These are phyloP conservation scores for Dichotomopilus funicola DNA, from an alignment of 2,329 filamentous ascomycete genomes.

Conservation along the genomic window DNA sequence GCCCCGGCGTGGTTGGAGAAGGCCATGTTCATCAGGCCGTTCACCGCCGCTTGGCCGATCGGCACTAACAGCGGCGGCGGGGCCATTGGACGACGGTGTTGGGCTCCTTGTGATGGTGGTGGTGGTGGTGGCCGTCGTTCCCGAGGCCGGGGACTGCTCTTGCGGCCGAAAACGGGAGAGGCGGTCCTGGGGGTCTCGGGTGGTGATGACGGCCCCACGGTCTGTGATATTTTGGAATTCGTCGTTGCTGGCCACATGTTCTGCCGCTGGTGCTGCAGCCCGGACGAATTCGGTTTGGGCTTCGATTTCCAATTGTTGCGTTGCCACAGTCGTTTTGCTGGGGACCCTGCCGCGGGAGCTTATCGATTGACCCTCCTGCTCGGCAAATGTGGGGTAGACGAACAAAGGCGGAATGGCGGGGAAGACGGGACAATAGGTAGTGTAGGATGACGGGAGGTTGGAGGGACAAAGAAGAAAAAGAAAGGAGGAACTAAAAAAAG, in stretches of 20 bases:
- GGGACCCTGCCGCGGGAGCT: slow-evolving; percentile 14
- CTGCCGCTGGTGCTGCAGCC: slow-evolving; percentile 14
- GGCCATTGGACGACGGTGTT: slow-evolving; percentile 20
- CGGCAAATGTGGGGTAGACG: slow-evolving; percentile 26
- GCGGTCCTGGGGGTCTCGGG: slow-evolving; percentile 36
- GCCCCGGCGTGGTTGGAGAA: slow-evolving; percentile 31
- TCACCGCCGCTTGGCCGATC: slow-evolving; percentile 27
- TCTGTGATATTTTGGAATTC: slow-evolving; percentile 30
- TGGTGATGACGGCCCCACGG: slow-evolving; percentile 36
- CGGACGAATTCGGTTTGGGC: slow-evolving; percentile 15
- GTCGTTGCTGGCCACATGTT: slow-evolving; percentile 34
- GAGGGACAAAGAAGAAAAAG: slow-evolving; percentile 10
- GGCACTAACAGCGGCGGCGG: slow-evolving; percentile 20
- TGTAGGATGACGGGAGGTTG: background rate
- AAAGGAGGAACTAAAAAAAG: slow-evolving; percentile 7
- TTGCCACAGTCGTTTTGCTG: background rate
- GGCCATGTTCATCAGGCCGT: slow-evolving; percentile 22
- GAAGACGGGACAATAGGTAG: slow-evolving; percentile 1
- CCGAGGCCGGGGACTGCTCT: slow-evolving; percentile 22
- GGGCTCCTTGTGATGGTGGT: background rate
- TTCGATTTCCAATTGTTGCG: slow-evolving; percentile 13
- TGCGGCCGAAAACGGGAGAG: slow-evolving; percentile 28
- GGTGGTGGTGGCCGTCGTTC: slow-evolving; percentile 15
- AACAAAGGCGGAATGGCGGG: background rate
- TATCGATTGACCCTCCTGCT: slow-evolving; percentile 18